Conservation (phyloP, 1,139 yeast genomes). For the Yamadazyma dushanensis region DNA sequence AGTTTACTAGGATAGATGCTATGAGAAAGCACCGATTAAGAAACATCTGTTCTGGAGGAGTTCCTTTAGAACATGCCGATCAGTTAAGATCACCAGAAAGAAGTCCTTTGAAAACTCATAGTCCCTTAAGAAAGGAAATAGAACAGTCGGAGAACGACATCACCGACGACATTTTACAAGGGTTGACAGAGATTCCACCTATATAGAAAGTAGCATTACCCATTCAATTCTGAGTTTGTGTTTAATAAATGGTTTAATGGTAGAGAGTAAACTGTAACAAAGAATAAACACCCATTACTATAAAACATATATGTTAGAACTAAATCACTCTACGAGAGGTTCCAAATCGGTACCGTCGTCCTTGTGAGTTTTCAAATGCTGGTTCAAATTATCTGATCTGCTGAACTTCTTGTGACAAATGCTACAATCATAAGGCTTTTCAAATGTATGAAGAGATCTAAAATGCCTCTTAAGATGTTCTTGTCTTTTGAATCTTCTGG, state of each 20-base stretch:
- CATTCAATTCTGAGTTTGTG: conserved; percentile 2
- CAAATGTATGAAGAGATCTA: conserved; percentile 71
- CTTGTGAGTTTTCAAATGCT: conserved; percentile 72
- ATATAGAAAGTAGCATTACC: conserved; percentile 3
- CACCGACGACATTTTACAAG: conserved; percentile 7
- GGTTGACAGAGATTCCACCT: conserved; percentile 8
- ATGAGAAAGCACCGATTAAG: conserved; percentile 77
- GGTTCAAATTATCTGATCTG: conserved; percentile 72
- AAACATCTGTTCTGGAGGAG: conserved; percentile 75
- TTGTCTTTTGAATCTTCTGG: conserved; percentile 69
- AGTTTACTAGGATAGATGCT: conserved; percentile 88
- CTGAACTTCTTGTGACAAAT: conserved; percentile 73
- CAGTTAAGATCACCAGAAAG: conserved; percentile 9
- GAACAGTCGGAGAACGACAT: conserved; percentile 9
- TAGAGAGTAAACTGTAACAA: neutral
- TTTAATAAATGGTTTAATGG: conserved; percentile 1
- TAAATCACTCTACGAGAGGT: too few species aligned
- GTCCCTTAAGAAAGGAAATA: conserved; percentile 5
- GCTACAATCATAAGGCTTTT: conserved; percentile 72
- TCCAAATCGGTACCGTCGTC: conserved; percentile 26
- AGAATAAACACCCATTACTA: neutral
- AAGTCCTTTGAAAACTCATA: conserved; percentile 2
- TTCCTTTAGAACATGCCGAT: conserved; percentile 13
- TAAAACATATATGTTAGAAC: neutral
- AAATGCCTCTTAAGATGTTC: conserved; percentile 80